Conservation (phyloP, 1,139 yeast genomes). For the Candida pseudoviswanathii region DNA sequence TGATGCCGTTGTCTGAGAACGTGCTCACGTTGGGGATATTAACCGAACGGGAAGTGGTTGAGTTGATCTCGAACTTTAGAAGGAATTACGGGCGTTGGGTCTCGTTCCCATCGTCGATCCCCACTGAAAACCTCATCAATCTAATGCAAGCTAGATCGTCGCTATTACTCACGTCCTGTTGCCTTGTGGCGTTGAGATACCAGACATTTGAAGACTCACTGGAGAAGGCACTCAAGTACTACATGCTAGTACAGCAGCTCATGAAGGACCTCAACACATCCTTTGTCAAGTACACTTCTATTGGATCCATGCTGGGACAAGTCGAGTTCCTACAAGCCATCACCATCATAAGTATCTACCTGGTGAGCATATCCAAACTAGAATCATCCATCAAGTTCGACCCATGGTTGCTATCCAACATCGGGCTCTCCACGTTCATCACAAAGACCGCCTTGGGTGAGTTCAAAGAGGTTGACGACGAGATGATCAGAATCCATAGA, state of each 20-base stretch:
- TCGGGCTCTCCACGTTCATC: constrained; percentile 60
- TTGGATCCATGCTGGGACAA: constrained; percentile 28
- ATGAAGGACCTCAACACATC: constrained; percentile 48
- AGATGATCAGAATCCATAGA: constrained; percentile 32
- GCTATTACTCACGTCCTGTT: constrained; percentile 64
- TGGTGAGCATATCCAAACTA: constrained; percentile 57
- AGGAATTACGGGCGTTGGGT: constrained; percentile 79
- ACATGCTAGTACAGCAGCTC: constrained; percentile 31
- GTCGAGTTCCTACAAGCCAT: constrained; percentile 69
- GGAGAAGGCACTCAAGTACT: constrained; percentile 24
- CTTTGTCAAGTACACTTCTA: constrained; percentile 27
- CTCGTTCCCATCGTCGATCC: constrained; percentile 60
- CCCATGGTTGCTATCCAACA: constrained; percentile 62
- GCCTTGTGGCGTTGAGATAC: constrained; percentile 61
- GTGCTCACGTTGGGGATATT: constrained; percentile 52
- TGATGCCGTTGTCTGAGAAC: constrained; percentile 23
- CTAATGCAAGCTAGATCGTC: constrained; percentile 58
- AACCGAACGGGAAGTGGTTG: constrained; percentile 49
- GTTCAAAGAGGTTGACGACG: constrained; percentile 21
- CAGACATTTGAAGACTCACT: constrained; percentile 4
- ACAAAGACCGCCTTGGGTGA: constrained; percentile 45
- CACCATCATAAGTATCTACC: constrained; percentile 62
- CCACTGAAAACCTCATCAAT: constrained; percentile 54
- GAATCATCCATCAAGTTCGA: constrained; percentile 42
- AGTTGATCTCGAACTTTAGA: constrained; percentile 59